Evolutionary conservation across 345 rosid species (phyloP).

Genomic region (Fremontodendron californicum): DNA sequence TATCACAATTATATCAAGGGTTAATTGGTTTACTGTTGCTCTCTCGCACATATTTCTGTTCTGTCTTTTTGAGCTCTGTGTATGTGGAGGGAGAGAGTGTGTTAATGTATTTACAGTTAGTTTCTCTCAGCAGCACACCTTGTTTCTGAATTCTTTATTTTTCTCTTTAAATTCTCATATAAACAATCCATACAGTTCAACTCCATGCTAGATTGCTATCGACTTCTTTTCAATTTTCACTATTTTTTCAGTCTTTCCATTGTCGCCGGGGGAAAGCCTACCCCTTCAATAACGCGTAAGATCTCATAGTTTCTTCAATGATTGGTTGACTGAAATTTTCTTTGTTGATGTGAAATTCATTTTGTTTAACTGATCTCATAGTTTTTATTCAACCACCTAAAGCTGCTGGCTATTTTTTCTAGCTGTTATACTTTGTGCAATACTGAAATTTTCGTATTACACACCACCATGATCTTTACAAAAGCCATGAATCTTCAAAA

Average conservation of each 20-base stretch:
- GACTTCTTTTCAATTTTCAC: constrained; percentile 8
- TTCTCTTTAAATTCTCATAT: background rate
- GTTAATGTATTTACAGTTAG: background rate
- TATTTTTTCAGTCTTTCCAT: constrained; percentile 53
- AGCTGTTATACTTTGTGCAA: background rate
- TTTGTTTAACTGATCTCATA: background rate
- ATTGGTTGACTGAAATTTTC: background rate
- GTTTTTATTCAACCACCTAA: background rate
- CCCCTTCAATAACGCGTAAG: constrained; percentile 78
- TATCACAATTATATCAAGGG: too few species aligned
- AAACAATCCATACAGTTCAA: background rate
- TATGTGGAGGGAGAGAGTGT: background rate
- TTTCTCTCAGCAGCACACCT: background rate
- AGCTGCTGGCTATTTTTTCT: background rate
- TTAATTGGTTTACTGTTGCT: background rate
- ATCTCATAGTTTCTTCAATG: constrained; percentile 13
- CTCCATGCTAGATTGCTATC: background rate
- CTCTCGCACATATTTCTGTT: background rate
- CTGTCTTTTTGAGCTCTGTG: background rate
- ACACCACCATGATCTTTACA: background rate
- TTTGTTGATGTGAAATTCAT: background rate
- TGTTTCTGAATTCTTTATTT: background rate
- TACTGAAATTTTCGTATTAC: background rate
- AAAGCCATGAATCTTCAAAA: background rate
- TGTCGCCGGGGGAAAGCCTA: constrained; percentile 76